Conservation (phyloP, 805 yeast species). For the Kockiozyma suomiensis region DNA sequence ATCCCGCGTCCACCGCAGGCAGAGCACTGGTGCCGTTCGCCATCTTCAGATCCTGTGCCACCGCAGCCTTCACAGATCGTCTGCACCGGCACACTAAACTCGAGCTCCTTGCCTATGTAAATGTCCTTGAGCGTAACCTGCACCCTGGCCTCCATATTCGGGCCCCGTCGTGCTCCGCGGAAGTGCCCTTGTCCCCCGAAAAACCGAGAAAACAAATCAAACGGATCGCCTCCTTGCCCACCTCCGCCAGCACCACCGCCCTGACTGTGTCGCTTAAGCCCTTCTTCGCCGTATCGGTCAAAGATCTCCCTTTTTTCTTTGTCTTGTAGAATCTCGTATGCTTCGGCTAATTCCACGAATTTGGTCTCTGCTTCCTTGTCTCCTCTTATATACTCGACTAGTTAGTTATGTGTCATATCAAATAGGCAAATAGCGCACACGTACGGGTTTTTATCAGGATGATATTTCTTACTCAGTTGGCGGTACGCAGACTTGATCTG, state of each 20-base stretch:
- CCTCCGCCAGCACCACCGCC: conserved; percentile 49
- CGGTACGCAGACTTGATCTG: conserved; percentile 87
- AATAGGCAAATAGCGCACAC: conserved; percentile 33
- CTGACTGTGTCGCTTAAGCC: conserved; percentile 51
- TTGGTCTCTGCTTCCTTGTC: conserved; percentile 80
- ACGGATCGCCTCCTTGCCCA: conserved; percentile 44
- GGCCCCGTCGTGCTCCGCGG: conserved; percentile 57
- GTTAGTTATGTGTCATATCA: conserved; percentile 5
- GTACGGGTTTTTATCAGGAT: conserved; percentile 86
- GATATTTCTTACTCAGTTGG: conserved; percentile 77
- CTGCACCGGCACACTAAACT: conserved; percentile 66
- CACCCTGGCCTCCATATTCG: conserved; percentile 59
- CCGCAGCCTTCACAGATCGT: conserved; percentile 75
- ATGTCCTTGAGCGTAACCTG: conserved; percentile 64
- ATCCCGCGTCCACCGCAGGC: conserved; percentile 79
- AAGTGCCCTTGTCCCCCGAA: conserved; percentile 51
- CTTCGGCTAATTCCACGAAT: conserved; percentile 90
- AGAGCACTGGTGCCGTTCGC: conserved; percentile 63
- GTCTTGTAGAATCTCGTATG: conserved; percentile 82
- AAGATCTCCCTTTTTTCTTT: conserved; percentile 66
- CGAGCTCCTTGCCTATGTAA: conserved; percentile 66
- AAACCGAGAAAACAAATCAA: conserved; percentile 66
- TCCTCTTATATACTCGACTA: conserved; percentile 44
- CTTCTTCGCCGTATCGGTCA: conserved; percentile 79
- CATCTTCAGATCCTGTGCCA: conserved; percentile 87